phyloP scores from a whole-genome alignment of 108 stramenopile species.

The Nannochloropsis salina region DNA sequence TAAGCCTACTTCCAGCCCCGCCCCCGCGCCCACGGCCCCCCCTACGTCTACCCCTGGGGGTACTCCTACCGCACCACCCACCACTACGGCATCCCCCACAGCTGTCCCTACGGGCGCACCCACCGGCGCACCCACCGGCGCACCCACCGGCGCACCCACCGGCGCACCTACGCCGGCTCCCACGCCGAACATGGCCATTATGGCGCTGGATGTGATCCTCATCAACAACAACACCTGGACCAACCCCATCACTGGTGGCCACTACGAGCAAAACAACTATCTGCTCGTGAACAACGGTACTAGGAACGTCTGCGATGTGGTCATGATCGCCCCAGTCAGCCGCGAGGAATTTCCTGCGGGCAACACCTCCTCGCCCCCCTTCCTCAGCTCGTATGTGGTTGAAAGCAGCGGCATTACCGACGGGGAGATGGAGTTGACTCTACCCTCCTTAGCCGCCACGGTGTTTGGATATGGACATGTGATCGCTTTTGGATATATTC shows the following conservation, averaged over 20 bases:
- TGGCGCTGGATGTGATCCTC: neutral
- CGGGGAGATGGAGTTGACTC: neutral
- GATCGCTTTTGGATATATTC: neutral
- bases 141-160: neutral
- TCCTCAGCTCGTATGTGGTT: neutral
- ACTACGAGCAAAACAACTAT: neutral
- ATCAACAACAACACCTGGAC: constrained; percentile 3
- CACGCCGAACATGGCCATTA: neutral
- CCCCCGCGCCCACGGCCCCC: no score
- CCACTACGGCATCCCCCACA: no score
- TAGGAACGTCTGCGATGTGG: neutral
- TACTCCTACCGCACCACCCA: no score
- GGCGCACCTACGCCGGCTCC: neutral
- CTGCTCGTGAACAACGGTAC: neutral
- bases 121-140: neutral
- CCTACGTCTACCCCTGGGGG: no score
- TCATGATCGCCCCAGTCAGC: neutral
- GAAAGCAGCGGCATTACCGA: neutral
- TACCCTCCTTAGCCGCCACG: neutral
- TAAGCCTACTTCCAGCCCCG: no score
- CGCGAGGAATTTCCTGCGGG: neutral
- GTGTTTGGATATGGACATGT: neutral
- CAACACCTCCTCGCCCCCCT: neutral
- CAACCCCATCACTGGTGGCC: neutral
- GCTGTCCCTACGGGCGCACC: neutral